Percentiles rank a stretch among this genome's conserved stretches.
These are phyloP conservation scores for Choricystis sp. DNA, from an alignment of 139 green algal genomes.

Conservation along the genomic window DNA sequence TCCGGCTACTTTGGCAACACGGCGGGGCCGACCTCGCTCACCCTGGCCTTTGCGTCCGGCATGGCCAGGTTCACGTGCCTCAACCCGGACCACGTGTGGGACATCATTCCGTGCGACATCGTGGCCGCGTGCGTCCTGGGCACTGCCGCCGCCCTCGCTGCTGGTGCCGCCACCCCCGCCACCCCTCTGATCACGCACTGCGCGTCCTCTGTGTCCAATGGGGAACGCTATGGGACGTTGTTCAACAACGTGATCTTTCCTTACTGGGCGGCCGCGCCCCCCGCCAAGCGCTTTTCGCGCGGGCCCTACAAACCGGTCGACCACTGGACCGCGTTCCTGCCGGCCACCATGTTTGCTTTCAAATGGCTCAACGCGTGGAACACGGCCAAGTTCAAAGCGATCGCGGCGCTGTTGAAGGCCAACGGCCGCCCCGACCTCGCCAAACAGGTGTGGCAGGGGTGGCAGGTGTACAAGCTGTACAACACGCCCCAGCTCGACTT, in stretches of 20 bases:
- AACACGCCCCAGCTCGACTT: neutral
- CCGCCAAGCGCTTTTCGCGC: neutral
- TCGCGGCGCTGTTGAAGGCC: neutral
- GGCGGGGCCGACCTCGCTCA: slow-evolving; percentile 6
- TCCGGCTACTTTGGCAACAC: slow-evolving; percentile 14
- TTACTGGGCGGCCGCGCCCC: neutral
- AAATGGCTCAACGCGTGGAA: neutral
- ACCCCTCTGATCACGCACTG: neutral
- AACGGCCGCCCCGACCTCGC: neutral
- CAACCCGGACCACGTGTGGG: neutral
- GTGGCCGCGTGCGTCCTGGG: neutral
- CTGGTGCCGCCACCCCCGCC: too few species aligned
- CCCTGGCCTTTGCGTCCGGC: slow-evolving; percentile 5
- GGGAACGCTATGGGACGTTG: neutral
- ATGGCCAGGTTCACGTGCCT: neutral
- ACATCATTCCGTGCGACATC: neutral
- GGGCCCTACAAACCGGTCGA: neutral
- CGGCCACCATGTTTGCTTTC: neutral
- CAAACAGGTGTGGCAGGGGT: neutral
- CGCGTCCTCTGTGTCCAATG: neutral
- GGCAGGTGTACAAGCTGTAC: neutral
- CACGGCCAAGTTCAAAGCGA: neutral
- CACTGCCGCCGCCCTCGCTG: neutral
- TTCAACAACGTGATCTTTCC: neutral
- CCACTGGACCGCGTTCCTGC: neutral